Conservation (phyloP, 176 grass and related monocot genomes). For the Aegilops speltoides region DNA sequence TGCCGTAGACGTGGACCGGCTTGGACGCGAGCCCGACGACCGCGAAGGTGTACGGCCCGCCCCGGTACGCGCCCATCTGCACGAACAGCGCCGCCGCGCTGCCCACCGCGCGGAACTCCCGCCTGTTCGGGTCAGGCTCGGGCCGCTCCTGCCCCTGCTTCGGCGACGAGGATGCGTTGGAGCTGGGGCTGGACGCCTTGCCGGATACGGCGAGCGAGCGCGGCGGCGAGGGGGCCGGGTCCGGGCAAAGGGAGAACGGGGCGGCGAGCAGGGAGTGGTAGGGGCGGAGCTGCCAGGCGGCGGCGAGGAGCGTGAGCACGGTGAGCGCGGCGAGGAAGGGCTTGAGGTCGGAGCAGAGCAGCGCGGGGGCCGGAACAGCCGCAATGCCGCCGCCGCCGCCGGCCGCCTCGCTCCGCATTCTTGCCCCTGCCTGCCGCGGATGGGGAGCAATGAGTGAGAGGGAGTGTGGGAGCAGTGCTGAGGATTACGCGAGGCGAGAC, state of each 20-base stretch:
- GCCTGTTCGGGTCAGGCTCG: conserved; percentile 34
- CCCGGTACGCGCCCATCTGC: conserved; percentile 86
- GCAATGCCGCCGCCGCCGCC: conserved; percentile 28
- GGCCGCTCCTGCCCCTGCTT: not conserved
- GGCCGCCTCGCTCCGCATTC: conserved; percentile 39
- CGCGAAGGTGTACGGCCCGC: conserved; percentile 78
- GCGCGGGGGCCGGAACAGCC: conserved; percentile 13
- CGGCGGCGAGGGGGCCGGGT: not conserved
- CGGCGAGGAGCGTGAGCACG: conserved; percentile 66
- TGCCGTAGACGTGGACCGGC: conserved; percentile 82
- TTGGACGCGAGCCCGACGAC: conserved; percentile 82
- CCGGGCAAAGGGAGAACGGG: conserved; percentile 46
- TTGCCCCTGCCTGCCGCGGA: not conserved
- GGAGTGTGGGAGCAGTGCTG: not conserved
- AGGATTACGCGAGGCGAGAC: conserved; percentile 11
- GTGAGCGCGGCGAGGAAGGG: conserved; percentile 74
- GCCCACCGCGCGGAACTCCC: conserved; percentile 68
- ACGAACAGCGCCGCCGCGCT: conserved; percentile 89
- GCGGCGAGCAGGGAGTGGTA: conserved; percentile 57
- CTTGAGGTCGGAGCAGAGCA: conserved; percentile 71
- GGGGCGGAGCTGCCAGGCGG: conserved; percentile 72
- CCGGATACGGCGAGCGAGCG: conserved; percentile 27
- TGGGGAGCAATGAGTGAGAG: not conserved
- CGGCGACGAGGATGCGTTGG: not conserved
- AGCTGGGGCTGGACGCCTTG: not conserved